A percentile compares a stretch with the other conserved stretches of the same genome.
phyloP scores from a whole-genome alignment of 257 asterid genomes.

The Petunia secreta region DNA sequence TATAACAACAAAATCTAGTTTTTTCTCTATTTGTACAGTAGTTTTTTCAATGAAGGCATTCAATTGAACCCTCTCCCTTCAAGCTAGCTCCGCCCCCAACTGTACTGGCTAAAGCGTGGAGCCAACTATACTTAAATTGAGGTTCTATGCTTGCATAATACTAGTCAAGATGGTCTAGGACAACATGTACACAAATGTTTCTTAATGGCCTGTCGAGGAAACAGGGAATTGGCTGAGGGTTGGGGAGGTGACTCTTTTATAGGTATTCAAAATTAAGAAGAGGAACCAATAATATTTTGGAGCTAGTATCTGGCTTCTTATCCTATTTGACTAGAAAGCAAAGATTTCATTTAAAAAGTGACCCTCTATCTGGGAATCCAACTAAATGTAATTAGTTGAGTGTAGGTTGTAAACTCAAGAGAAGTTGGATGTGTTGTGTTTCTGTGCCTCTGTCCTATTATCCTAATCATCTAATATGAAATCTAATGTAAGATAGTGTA shows the following conservation, averaged over 20 bases:
- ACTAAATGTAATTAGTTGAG: neutral
- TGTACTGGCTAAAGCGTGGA: no score
- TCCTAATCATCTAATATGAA: neutral
- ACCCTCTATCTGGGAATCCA: neutral
- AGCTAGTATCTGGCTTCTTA: neutral
- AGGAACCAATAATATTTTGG: neutral
- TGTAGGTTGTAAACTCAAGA: neutral
- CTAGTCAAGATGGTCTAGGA: neutral
- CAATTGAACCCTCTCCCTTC: no score
- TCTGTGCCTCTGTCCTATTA: neutral
- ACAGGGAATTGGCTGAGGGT: neutral
- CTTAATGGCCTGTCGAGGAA: neutral
- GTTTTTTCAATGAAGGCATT: no score
- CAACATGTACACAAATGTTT: neutral
- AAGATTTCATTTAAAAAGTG: neutral
- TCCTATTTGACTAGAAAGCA: neutral
- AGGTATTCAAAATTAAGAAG: neutral
- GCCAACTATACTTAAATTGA: no score
- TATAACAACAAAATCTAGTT: no score
- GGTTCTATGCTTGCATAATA: neutral
- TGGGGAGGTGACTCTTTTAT: neutral
- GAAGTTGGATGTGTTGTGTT: neutral
- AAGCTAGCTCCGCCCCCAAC: no score
- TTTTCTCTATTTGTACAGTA: no score
- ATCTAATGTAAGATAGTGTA: neutral